Percentiles rank a stretch among this genome's conserved stretches.
phyloP scores from a whole-genome alignment of 169 alveolate species.

The Blepharisma undulans region DNA sequence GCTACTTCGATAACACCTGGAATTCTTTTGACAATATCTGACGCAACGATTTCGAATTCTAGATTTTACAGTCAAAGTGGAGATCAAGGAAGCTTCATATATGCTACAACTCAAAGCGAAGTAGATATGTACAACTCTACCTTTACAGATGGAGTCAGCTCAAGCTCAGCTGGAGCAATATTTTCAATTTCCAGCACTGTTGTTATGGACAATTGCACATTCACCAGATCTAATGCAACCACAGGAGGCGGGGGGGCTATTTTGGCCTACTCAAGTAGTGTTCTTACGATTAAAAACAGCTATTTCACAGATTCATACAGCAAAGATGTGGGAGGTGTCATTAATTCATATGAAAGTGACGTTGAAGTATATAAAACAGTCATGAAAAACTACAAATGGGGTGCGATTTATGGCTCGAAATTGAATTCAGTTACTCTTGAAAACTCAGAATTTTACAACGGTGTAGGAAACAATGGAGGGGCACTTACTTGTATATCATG shows the following conservation, averaged over 20 bases:
- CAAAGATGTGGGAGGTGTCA: not conserved
- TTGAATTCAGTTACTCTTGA: not conserved
- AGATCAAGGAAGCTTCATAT: not conserved
- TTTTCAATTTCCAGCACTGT: not conserved
- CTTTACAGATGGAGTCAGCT: not conserved
- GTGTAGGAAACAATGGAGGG: not conserved
- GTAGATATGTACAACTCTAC: not conserved
- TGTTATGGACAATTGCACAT: not conserved
- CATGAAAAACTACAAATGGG: not conserved
- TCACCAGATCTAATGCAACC: not conserved
- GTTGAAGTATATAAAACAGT: not conserved
- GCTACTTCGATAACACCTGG: constrained; percentile 6
- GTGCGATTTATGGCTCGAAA: not conserved
- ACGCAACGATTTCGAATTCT: not conserved
- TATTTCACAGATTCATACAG: not conserved
- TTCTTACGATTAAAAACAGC: not conserved
- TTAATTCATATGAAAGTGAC: not conserved
- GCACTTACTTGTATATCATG: not conserved
- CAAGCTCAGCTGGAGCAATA: not conserved
- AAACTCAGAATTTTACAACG: not conserved
- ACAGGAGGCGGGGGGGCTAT: not conserved
- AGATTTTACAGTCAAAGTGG: constrained; percentile 10
- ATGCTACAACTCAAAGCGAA: not conserved
- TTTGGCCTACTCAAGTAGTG: not conserved
- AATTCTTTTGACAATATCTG: not conserved